Conservation (phyloP, 495 filamentous ascomycete species). For the Aspergillus bertholletiae region DNA sequence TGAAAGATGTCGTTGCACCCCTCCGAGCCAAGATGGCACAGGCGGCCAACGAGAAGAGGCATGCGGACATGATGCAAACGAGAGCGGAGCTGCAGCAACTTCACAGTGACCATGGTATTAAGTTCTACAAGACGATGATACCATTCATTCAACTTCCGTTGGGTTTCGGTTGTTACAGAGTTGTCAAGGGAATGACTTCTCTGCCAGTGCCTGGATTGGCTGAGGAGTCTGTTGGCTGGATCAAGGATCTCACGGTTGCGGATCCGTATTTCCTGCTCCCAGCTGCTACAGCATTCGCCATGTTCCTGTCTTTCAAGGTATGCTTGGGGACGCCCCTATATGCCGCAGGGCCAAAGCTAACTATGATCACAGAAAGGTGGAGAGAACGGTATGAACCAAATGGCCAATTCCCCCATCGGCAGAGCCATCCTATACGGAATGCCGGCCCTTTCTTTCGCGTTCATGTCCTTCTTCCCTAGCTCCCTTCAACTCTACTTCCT, state of each 20-base stretch:
- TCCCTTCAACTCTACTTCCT: constrained; percentile 72
- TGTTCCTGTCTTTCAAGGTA: constrained; percentile 59
- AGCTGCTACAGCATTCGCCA: constrained; percentile 37
- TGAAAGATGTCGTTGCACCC: constrained; percentile 35
- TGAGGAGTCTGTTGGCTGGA: constrained; percentile 68
- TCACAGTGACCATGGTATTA: constrained; percentile 52
- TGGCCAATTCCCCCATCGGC: constrained; percentile 28
- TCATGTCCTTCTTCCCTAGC: constrained; percentile 64
- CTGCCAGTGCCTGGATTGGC: constrained; percentile 79
- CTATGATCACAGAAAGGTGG: constrained; percentile 57
- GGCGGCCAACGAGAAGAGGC: constrained; percentile 35
- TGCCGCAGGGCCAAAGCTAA: too few species aligned
- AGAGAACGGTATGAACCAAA: constrained; percentile 37
- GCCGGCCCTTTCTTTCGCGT: constrained; percentile 56
- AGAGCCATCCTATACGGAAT: constrained; percentile 54
- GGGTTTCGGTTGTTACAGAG: constrained; percentile 74
- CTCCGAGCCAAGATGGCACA: constrained; percentile 41
- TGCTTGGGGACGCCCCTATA: constrained; percentile 17
- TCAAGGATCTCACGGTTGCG: constrained; percentile 69
- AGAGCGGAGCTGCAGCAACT: constrained; percentile 46
- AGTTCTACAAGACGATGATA: constrained; percentile 47
- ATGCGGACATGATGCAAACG: constrained; percentile 31
- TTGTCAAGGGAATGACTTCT: constrained; percentile 67
- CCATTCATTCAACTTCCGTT: constrained; percentile 65
- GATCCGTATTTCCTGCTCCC: constrained; percentile 83